These are phyloP conservation scores for Suillus brevipes DNA, from an alignment of 768 basidiomycete genomes.

Conservation along the genomic window DNA sequence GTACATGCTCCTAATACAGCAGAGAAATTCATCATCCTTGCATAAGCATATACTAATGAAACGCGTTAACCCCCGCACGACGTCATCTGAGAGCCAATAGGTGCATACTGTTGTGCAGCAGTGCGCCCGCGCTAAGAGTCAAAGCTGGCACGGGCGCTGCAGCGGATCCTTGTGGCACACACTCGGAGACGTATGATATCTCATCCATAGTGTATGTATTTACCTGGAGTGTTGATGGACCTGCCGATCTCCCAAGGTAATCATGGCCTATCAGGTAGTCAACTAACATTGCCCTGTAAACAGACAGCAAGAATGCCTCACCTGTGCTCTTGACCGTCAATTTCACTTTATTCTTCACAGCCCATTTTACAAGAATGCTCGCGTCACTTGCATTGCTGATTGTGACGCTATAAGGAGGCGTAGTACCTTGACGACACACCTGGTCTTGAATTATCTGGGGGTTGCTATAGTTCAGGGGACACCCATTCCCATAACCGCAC, in stretches of 20 bases:
- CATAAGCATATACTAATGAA: slow-evolving; percentile 19
- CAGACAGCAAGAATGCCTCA: not conserved
- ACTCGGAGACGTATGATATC: slow-evolving; percentile 18
- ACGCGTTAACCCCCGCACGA: not conserved
- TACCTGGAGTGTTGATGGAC: slow-evolving; percentile 26
- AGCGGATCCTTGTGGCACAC: slow-evolving; percentile 20
- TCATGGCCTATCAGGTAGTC: slow-evolving; percentile 20
- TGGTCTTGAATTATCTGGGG: slow-evolving; percentile 17
- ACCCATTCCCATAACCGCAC: slow-evolving; percentile 19
- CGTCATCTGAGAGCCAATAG: not conserved
- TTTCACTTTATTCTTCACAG: slow-evolving; percentile 19
- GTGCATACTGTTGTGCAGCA: slow-evolving; percentile 17
- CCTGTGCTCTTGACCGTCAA: slow-evolving; percentile 26
- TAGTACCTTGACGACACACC: slow-evolving; percentile 22
- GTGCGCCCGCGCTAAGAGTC: slow-evolving; percentile 21
- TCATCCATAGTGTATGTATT: slow-evolving; percentile 18
- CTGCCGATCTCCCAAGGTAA: slow-evolving; percentile 22
- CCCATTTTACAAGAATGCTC: slow-evolving; percentile 22
- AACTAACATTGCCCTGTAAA: not conserved
- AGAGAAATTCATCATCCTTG: slow-evolving; percentile 16
- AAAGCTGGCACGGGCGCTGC: slow-evolving; percentile 17
- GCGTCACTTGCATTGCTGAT: slow-evolving; percentile 23
- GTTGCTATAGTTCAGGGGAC: slow-evolving; percentile 19
- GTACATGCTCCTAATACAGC: slow-evolving; percentile 20
- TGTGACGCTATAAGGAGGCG: slow-evolving; percentile 20